Percentiles rank a stretch among this genome's conserved stretches.
Conservation (phyloP, 2,329 filamentous ascomycete species). For the Ceratocystis variospora region DNA sequence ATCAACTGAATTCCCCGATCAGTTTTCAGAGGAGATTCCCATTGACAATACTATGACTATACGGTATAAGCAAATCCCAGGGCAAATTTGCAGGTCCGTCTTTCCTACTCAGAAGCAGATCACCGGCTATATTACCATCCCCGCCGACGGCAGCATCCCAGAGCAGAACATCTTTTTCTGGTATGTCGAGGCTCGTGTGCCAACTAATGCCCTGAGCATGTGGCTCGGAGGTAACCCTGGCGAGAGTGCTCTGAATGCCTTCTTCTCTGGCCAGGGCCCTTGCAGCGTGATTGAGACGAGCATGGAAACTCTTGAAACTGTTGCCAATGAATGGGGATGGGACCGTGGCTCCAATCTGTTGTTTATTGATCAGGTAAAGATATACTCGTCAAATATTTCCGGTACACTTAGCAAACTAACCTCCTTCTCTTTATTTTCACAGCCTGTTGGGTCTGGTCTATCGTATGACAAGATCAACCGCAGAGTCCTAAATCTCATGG, state of each 20-base stretch:
- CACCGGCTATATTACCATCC: constrained; percentile 53
- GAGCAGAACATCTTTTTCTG: constrained; percentile 36
- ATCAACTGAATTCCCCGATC: background rate
- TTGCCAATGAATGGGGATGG: constrained; percentile 51
- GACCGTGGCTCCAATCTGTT: constrained; percentile 42
- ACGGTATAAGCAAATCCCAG: background rate
- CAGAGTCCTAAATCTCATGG: constrained; percentile 40
- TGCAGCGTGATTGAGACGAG: constrained; percentile 35
- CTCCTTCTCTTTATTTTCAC: background rate
- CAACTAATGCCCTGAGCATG: constrained; percentile 27
- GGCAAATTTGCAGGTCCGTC: constrained; percentile 45
- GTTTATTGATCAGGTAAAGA: constrained; percentile 37
- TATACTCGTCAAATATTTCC: constrained; percentile 25
- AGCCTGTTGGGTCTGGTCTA: constrained; percentile 55
- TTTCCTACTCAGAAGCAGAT: constrained; percentile 54
- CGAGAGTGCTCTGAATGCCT: constrained; percentile 48
- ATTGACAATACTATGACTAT: constrained; percentile 2
- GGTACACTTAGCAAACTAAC: constrained; percentile 26
- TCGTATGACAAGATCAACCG: constrained; percentile 53
- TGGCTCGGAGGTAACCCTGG: constrained; percentile 58
- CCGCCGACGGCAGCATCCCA: constrained; percentile 26
- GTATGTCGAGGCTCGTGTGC: constrained; percentile 34
- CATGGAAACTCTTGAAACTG: constrained; percentile 37
- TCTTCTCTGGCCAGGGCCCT: constrained; percentile 47
- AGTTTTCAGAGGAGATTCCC: background rate